Evolutionary conservation across 2,329 filamentous ascomycete species (phyloP), one percentile per base, ranked within the genome.

Genomic region (Zymoseptoria crescenta): DNA sequence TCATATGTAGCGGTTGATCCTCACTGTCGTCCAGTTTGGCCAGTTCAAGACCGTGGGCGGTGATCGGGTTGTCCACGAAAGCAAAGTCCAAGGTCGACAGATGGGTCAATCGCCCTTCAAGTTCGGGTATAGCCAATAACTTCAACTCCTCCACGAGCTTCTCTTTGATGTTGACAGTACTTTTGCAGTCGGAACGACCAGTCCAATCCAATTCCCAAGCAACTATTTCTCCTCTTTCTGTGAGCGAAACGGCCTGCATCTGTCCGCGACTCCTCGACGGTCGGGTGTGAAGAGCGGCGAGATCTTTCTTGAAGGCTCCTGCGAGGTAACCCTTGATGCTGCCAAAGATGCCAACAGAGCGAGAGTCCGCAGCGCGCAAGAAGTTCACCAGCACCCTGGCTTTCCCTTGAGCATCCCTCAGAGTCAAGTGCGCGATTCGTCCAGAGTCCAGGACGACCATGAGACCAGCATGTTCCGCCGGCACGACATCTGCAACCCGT

Each of bases 161-260:
- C 21, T 86, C 83, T 57, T 85, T 83, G 59, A 86, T 79, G 71
- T 96, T 88, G 21, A 86, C 79, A 62, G 93, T 89, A 27, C 82
- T 82, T 52, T 88, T 82, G 53, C 90, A 80, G 50, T 88, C 85
- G 69, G 91, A 87, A 65, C 92, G 89, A 35, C 92, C 92, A 61
- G 89, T 89, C 73, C 93, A 90, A 69, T 93, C 91, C 50, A 96
- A 81, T 69, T 88, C 89, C 94, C 94, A 99, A 7, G 87, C 82
- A 67, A 95, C 87, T 27, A 99, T 76, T 59, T 86, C 83, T 28
- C 89, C 93, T 67, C 87, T 87, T 56, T 85, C 82, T 1, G 91
- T 94, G 13, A 87, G 85, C 45, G 92, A 85, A 52, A 96, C 83
- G 35, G 96, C 81, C 66, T 92, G 90, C 70, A 92, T 86, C 74